Base-by-base conservation (phyloP, 176 grass and related monocot genomes). In the Eleusine indica region DNA sequence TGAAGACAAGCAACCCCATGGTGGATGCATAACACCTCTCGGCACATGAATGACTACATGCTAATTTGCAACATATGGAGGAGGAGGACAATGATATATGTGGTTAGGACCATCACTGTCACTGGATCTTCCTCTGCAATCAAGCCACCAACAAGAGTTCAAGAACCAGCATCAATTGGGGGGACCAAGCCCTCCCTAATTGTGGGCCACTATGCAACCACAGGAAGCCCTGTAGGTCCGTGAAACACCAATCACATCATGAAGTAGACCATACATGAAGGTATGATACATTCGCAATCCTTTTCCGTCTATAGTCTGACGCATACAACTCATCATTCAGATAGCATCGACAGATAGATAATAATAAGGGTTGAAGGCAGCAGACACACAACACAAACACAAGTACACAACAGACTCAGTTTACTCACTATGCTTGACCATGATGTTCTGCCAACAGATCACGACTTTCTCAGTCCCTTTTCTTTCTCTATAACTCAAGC, bases 401-500 rank as follows among this genome's bases (percentile, higher is more conserved):
- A 70, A 81, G 66, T 54, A 81, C 49, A 42, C 35, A 81, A 78
- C 58, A 70, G 73, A 78, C 69, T 64, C 22, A 30, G 87, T 53
- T 78, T 65, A 75, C 49, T 90, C 84, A 83, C 80, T 83, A 70
- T 80, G 63, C 68, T 44, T 76, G 63, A 67, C 51, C 76, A 10
- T 66, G 38, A 77, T 70, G 67, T 68, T 66, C 54, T 82, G 44
- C 58, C 73, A 82, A 58, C 77, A 73, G 81, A 70, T 82, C 22
- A 21, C 86, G 78, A 46, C 68, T 74, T 74, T 63, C 47, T 82
- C 41, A 57, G 19, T 80, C 57, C 35, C 71, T 60, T 62, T 68
- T 65, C 62, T 39, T 13, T 70, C 73, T 71, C 86, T 99, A 99
- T 60, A 99, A 84, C 90, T 96, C 97, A 75, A 99, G 87, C 61